Percentiles rank a stretch among this genome's conserved stretches.
Evolutionary conservation across 441 rosid species (phyloP).

Genomic region (Sinapis alba): DNA sequence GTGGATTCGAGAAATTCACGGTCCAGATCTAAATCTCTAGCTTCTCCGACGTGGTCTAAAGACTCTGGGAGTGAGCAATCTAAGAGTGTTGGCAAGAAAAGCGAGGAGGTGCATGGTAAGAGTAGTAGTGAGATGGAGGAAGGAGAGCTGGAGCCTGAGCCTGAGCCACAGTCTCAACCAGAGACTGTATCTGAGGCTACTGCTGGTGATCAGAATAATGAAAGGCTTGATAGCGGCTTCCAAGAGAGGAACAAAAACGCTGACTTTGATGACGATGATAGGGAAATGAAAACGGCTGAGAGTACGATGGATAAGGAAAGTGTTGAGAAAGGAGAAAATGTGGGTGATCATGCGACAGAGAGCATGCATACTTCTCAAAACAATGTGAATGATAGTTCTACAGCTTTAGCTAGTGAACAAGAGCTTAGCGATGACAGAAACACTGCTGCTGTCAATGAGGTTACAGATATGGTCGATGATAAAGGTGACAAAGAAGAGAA

Average conservation of each 20-base stretch:
- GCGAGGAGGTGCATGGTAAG: slow-evolving; percentile 48
- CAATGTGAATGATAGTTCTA: slow-evolving; percentile 34
- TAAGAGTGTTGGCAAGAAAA: slow-evolving; percentile 58
- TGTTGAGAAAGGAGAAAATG: slow-evolving; percentile 39
- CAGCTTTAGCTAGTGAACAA: slow-evolving; percentile 39
- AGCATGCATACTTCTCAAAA: slow-evolving; percentile 35
- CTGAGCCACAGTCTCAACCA: slow-evolving; percentile 29
- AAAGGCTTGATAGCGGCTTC: slow-evolving; percentile 11
- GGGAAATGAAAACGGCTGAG: slow-evolving; percentile 32
- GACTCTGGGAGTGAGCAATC: slow-evolving; percentile 76
- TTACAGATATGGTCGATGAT: slow-evolving; percentile 42
- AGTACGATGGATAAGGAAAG: slow-evolving; percentile 32
- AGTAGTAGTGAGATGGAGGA: slow-evolving; percentile 97
- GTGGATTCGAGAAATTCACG: slow-evolving; percentile 42
- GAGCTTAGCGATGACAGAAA: slow-evolving; percentile 41
- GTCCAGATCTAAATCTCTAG: slow-evolving; percentile 52
- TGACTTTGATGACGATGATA: slow-evolving; percentile 34
- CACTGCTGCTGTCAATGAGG: slow-evolving; percentile 38
- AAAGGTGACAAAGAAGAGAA: slow-evolving; percentile 41
- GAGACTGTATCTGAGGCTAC: slow-evolving; percentile 30
- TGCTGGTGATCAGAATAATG: slow-evolving; percentile 31
- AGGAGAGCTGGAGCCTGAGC: slow-evolving; percentile 95
- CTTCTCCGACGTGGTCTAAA: slow-evolving; percentile 67
- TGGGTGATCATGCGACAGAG: slow-evolving; percentile 41
- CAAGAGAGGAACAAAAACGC: not conserved